Evolutionary conservation across 148 eudicot species (phyloP).

Genomic region (Amaranthus hypochondriacus): DNA sequence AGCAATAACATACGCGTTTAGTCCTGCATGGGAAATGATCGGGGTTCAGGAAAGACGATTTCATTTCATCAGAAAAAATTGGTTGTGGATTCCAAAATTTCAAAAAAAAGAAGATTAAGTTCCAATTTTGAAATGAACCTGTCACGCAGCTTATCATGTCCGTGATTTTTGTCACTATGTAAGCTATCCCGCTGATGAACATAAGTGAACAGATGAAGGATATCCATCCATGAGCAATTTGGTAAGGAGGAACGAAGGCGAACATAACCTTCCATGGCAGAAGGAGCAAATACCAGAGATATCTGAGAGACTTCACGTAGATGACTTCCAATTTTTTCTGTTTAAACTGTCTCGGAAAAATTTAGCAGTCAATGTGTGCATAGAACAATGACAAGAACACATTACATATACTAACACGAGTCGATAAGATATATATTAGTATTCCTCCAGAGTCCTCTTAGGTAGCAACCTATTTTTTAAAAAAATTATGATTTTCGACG

Average conservation of each 20-base stretch:
- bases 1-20: conserved; percentile 77
- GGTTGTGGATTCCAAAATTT: background rate
- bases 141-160: conserved; percentile 88
- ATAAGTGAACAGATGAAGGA: conserved; percentile 68
- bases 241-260: conserved; percentile 80
- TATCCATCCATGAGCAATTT: conserved; percentile 87
- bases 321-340: conserved; percentile 31
- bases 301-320: conserved; percentile 29
- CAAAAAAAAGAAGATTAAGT: background rate
- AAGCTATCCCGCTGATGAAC: conserved; percentile 81
- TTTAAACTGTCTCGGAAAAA: conserved; percentile 48
- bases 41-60: background rate
- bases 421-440: background rate
- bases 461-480: too few relatives aligned
- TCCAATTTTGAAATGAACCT: conserved; percentile 37
- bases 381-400: conserved; percentile 4
- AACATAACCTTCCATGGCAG: conserved; percentile 76
- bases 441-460: background rate
- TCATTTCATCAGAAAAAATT: background rate
- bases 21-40: conserved; percentile 42
- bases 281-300: conserved; percentile 51
- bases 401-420: background rate
- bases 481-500: too few relatives aligned
- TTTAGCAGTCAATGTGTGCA: conserved; percentile 8
- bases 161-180: conserved; percentile 61